These are phyloP conservation scores for Fusarium palustre DNA, from an alignment of 2,329 filamentous ascomycete species.

Conservation along the genomic window DNA sequence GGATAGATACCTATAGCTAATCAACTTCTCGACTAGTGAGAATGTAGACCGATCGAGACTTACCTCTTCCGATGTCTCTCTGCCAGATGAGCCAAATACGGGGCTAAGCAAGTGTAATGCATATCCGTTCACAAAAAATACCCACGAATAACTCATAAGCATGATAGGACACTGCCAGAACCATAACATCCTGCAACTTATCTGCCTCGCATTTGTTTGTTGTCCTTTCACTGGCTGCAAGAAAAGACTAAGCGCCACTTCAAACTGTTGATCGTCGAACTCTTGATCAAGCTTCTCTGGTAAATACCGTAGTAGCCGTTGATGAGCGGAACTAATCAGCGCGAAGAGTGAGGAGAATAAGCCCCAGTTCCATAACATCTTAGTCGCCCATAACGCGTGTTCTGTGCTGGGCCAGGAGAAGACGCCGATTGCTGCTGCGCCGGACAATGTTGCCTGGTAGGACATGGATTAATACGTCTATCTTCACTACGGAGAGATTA, in stretches of 20 bases:
- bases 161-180: background rate
- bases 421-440: background rate
- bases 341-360: background rate
- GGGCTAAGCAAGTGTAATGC: background rate
- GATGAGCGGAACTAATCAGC: background rate
- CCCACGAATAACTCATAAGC: background rate
- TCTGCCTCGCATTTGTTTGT: background rate
- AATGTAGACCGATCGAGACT: background rate
- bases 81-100: background rate
- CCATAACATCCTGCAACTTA: background rate
- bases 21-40: background rate
- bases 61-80: background rate
- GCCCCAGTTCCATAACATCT: background rate
- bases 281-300: background rate
- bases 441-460: background rate
- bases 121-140: background rate
- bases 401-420: background rate
- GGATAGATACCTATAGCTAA: background rate
- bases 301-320: background rate
- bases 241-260: background rate
- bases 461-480: background rate
- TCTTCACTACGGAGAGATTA: accelerated
- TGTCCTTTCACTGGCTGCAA: background rate
- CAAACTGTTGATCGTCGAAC: background rate
- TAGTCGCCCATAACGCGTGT: background rate